A percentile compares a stretch with the other conserved stretches of the same genome.
Evolutionary conservation across 495 filamentous ascomycete species (phyloP).

Genomic region (Podospora pseudopauciseta): DNA sequence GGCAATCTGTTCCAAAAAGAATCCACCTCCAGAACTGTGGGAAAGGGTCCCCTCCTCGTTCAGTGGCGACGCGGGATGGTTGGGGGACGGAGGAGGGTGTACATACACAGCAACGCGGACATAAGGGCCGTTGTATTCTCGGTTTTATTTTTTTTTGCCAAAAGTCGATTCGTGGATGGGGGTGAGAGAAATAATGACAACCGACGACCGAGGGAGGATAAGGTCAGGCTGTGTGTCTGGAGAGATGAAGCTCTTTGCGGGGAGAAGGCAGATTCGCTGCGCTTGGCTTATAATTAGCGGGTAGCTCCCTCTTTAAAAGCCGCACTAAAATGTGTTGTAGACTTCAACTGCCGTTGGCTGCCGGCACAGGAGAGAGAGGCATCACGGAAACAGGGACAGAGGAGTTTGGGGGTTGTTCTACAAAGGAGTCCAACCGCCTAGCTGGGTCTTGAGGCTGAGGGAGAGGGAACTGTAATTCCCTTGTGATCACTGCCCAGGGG

Average conservation of each 20-base stretch:
- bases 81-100: background rate
- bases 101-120: background rate
- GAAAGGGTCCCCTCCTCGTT: background rate
- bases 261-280: background rate
- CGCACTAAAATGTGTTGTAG: background rate
- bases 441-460: background rate
- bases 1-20: background rate
- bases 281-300: background rate
- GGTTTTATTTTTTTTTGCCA: background rate
- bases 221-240: conserved; percentile 7
- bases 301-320: background rate
- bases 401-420: background rate
- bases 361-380: background rate
- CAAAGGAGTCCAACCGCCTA: background rate
- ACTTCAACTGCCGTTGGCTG: background rate
- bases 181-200: background rate
- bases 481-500: conserved; percentile 4
- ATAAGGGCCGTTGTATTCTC: background rate
- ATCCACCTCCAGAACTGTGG: background rate
- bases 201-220: conserved; percentile 6
- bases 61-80: background rate
- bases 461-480: background rate
- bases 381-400: background rate
- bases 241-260: background rate
- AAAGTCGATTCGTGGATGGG: background rate